These are phyloP conservation scores for Pyrenochaeta sp. DNA, from an alignment of 2,329 filamentous ascomycete genomes.

Conservation along the genomic window DNA sequence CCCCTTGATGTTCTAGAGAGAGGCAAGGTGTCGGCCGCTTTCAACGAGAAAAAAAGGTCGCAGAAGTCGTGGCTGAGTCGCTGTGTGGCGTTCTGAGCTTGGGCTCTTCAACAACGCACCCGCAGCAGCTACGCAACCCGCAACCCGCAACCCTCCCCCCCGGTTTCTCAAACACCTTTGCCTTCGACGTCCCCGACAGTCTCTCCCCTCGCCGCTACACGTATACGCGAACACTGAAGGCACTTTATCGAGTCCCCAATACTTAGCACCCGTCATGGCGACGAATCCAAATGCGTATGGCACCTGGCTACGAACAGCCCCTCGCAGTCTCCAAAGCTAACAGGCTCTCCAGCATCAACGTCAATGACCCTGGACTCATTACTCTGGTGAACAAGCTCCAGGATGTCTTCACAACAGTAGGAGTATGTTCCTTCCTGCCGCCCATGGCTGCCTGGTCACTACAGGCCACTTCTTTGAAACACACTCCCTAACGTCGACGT, in stretches of 20 bases:
- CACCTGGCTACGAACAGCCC: constrained; percentile 21
- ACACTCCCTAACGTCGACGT: constrained; percentile 41
- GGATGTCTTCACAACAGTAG: constrained; percentile 98
- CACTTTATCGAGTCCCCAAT: constrained; percentile 8
- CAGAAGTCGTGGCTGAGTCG: neutral
- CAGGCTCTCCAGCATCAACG: constrained; percentile 66
- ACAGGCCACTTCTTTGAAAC: constrained; percentile 12
- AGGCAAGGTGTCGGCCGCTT: constrained; percentile 1
- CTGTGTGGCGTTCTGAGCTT: constrained; percentile 23
- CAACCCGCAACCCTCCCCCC: constrained; percentile 24
- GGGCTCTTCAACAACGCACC: constrained; percentile 18
- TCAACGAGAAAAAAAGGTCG: neutral
- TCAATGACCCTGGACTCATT: constrained; percentile 74
- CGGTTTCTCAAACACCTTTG: constrained; percentile 28
- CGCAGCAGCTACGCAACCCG: constrained; percentile 26
- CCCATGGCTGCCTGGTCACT: constrained; percentile 2
- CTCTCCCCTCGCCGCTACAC: constrained; percentile 9
- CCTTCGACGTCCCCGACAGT: constrained; percentile 22
- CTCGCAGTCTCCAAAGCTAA: constrained; percentile 37
- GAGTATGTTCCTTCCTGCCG: constrained; percentile 62
- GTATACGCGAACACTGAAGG: constrained; percentile 5
- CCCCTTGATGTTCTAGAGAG: neutral
- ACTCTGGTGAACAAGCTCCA: constrained; percentile 98
- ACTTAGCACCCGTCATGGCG: constrained; percentile 47
- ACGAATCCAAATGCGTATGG: constrained; percentile 52